Evolutionary conservation across 176 grass and related monocot species (phyloP).

Genomic region (Hordeum vulgare): DNA sequence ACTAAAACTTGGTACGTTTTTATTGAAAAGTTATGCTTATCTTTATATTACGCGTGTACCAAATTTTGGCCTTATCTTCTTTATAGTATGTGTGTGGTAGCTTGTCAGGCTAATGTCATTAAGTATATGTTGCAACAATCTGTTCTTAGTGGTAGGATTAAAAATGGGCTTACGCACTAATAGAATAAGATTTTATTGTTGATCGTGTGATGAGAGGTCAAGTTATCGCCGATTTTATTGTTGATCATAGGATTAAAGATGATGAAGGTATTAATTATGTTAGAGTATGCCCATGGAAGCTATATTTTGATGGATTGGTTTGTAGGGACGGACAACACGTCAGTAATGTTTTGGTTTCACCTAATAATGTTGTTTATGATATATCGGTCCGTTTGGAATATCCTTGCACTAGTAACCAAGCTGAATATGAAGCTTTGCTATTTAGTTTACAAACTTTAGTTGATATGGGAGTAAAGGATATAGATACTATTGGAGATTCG

Average conservation of each 20-base stretch:
- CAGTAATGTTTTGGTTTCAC: neutral
- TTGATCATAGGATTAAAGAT: neutral
- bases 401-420: neutral
- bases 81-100: neutral
- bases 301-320: slow-evolving; percentile 1
- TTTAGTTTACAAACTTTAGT: neutral
- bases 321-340: neutral
- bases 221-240: neutral
- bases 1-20: neutral
- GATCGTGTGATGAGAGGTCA: neutral
- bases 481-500: neutral
- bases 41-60: slow-evolving; percentile 1
- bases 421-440: neutral
- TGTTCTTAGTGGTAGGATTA: neutral
- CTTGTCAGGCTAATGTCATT: neutral
- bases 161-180: neutral
- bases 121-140: neutral
- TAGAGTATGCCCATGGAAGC: neutral
- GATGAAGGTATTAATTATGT: neutral
- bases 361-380: neutral
- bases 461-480: neutral
- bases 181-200: neutral
- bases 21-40: neutral
- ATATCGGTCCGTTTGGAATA: neutral
- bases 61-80: neutral